Evolutionary conservation across 176 grass and related monocot species (phyloP).

Genomic region (Raddia distichophylla): DNA sequence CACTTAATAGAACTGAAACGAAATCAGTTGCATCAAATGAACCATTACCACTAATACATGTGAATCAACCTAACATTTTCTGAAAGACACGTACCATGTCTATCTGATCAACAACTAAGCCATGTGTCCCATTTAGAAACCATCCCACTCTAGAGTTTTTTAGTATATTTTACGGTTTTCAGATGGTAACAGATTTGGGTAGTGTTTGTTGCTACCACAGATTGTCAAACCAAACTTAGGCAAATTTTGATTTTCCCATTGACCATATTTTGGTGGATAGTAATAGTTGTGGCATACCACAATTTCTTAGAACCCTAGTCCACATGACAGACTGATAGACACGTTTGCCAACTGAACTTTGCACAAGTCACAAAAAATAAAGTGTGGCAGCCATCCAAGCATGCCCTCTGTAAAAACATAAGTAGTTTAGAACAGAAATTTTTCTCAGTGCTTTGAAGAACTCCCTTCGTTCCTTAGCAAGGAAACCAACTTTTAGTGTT

Average conservation of each 20-base stretch:
- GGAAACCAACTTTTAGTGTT: conserved; percentile 28
- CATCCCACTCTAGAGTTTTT: not conserved
- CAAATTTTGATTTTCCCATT: too few relatives aligned
- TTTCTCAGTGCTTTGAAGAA: not conserved
- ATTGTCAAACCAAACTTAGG: too few relatives aligned
- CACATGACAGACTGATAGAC: too few relatives aligned
- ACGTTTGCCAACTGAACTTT: not conserved
- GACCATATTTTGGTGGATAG: too few relatives aligned
- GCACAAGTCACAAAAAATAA: not conserved
- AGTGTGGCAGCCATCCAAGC: not conserved
- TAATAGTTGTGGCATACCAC: too few relatives aligned
- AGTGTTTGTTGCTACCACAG: not conserved
- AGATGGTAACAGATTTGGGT: conserved; percentile 5
- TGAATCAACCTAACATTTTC: not conserved
- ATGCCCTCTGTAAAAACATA: not conserved
- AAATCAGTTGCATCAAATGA: not conserved
- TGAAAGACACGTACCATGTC: not conserved
- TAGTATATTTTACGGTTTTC: not conserved
- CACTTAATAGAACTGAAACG: not conserved
- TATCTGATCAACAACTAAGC: conserved; percentile 9
- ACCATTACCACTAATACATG: not conserved
- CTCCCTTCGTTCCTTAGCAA: not conserved
- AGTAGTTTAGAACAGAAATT: not conserved
- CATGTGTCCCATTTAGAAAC: not conserved
- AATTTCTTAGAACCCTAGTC: too few relatives aligned